A percentile compares a stretch with the other conserved stretches of the same genome.
phyloP scores from a whole-genome alignment of 345 rosid genomes.

The Pistacia integerrima region DNA sequence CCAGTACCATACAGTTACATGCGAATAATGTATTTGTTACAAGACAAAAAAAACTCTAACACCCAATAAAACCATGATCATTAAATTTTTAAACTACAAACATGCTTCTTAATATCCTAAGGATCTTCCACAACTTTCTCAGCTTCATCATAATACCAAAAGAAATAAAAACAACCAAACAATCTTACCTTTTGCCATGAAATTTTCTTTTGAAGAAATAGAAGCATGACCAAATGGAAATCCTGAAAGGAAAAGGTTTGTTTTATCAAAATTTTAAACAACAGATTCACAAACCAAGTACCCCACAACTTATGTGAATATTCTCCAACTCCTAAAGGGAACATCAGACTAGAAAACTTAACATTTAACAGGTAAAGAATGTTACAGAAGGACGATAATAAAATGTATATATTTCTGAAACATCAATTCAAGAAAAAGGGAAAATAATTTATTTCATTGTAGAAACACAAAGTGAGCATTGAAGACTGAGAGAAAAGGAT shows the following conservation, averaged over 20 bases:
- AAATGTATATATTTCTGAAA: neutral
- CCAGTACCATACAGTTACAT: neutral
- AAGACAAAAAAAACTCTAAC: neutral
- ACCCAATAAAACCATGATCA: neutral
- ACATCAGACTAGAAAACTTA: constrained; percentile 12
- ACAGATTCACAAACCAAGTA: constrained; percentile 28
- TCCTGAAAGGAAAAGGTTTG: constrained; percentile 80
- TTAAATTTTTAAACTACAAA: neutral
- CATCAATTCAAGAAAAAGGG: neutral
- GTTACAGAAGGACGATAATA: constrained; percentile 1
- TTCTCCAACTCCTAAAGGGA: constrained; percentile 17
- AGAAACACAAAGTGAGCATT: neutral
- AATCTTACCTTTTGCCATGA: constrained; percentile 88
- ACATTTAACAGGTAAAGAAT: constrained; percentile 12
- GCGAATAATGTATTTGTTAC: neutral
- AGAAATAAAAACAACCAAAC: constrained; percentile 3
- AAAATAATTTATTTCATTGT: neutral
- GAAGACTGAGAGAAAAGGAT: neutral
- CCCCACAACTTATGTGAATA: constrained; percentile 12
- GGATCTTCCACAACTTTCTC: constrained; percentile 13
- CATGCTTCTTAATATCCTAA: neutral
- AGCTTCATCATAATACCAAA: constrained; percentile 3
- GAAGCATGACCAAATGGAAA: constrained; percentile 78
- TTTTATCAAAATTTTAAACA: constrained; percentile 46
- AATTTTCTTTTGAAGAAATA: constrained; percentile 82